Percentiles rank a stretch among this genome's conserved stretches.
phyloP scores from a whole-genome alignment of 2,329 filamentous ascomycete species.

The Venturia pyrina region DNA sequence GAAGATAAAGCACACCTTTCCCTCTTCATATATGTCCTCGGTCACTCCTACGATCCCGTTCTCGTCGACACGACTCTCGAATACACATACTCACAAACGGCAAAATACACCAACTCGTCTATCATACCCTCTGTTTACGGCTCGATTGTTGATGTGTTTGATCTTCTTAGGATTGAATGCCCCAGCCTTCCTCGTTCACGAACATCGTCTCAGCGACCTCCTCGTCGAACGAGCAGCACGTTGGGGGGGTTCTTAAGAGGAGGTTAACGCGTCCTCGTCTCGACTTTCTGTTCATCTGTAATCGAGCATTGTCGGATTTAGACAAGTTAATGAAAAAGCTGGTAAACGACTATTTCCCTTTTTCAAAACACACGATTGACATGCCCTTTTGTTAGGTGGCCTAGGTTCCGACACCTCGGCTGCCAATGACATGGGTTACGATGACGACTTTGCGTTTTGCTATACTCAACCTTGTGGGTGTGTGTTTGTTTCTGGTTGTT shows the following conservation, averaged over 20 bases:
- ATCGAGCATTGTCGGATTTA: background rate
- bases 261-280: background rate
- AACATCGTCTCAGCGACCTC: conserved; percentile 3
- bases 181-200: conserved; percentile 3
- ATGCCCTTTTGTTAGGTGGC: background rate
- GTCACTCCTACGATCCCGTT: background rate
- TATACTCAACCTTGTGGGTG: conserved; percentile 1
- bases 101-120: conserved; percentile 5
- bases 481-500: background rate
- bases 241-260: background rate
- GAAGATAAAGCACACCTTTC: conserved; percentile 14
- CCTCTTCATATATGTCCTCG: conserved; percentile 7
- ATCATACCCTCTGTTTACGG: conserved; percentile 3
- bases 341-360: background rate
- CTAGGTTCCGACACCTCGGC: background rate
- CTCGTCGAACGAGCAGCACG: background rate
- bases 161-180: conserved; percentile 1
- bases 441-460: conserved; percentile 5
- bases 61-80: conserved; percentile 1
- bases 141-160: conserved; percentile 6
- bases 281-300: background rate
- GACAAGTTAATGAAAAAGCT: conserved; percentile 6
- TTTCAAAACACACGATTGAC: conserved; percentile 3
- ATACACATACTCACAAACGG: conserved; percentile 1
- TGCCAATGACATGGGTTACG: background rate